A percentile compares a stretch with the other conserved stretches of the same genome.
Conservation (phyloP, 345 rosid genomes). For the Lumnitzera racemosa region DNA sequence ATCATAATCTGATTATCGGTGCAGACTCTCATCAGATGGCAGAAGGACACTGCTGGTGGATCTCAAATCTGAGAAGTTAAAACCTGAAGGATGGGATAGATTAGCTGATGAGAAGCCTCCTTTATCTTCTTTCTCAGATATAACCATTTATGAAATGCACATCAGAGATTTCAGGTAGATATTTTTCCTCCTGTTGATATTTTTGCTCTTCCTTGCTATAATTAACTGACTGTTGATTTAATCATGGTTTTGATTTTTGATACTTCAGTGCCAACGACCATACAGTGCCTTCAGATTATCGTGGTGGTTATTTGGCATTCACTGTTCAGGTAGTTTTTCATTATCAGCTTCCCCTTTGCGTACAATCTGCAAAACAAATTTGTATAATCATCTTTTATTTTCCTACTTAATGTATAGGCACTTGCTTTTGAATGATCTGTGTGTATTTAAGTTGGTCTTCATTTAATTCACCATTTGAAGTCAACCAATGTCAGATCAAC, state of each 20-base stretch:
- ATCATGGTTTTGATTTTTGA: background rate
- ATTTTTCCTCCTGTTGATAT: background rate
- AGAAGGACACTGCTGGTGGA: constrained; percentile 64
- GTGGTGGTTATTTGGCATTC: constrained; percentile 85
- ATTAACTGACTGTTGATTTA: constrained; percentile 11
- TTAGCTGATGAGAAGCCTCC: constrained; percentile 62
- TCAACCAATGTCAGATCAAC: no score
- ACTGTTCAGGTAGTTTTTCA: constrained; percentile 51
- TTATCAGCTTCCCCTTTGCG: constrained; percentile 1
- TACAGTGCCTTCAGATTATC: constrained; percentile 47
- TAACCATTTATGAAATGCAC: constrained; percentile 90
- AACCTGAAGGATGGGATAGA: constrained; percentile 79
- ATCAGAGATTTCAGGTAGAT: constrained; percentile 85
- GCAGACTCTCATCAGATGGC: constrained; percentile 87
- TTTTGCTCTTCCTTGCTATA: constrained; percentile 8
- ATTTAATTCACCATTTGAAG: no score
- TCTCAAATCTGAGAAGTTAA: constrained; percentile 48
- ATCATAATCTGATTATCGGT: constrained; percentile 22
- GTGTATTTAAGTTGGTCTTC: no score
- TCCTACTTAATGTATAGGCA: no score
- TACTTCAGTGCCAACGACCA: constrained; percentile 56
- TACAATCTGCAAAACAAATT: no score
- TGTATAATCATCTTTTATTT: no score
- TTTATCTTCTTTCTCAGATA: constrained; percentile 55
- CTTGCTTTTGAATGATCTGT: no score